Evolutionary conservation across 371 early-diverging fungal genomes (phyloP), one percentile per base, ranked within the genome.

Genomic region (Chytridiales sp.): DNA sequence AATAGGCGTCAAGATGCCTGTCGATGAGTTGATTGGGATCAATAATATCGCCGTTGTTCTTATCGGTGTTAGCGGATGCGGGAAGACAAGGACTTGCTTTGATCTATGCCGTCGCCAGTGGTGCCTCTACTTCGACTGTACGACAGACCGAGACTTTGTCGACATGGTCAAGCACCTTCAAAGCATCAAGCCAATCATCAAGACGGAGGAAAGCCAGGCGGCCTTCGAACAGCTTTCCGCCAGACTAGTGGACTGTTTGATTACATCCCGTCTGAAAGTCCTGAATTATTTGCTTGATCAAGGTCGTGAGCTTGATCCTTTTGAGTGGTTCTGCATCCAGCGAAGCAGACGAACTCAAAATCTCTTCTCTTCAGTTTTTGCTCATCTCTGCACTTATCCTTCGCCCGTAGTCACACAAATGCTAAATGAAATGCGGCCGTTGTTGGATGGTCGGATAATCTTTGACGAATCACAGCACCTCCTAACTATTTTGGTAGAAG

Each of bases 21-120:
- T 62, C 24, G 61, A 62, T 27, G 36, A 40, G 22, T 34, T 62
- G 19, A 9, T 47, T 13, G 39, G 50, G 26, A n/a, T 62, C 35
- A 47, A 15, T 29, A 4, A 19, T 36, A 5, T 32, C 21, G 26
- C 59, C 15, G 59, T 60, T 24, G 49, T 63, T 32, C 61, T 63
- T 22, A 63, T 63, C 32, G 64, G 64, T 32, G 64, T 63, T 24
- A 62, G 64, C 42, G 64, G 62, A 9, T 62, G 62, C 35, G 62
- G 62, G 9, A 62, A 62, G 35, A 62, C 62, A 31, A 63, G 62
- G 40, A 62, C 62, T 61, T 62, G 62, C 47, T 62, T 22, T 62
- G 62, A 62, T 30, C 50, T 35, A 22, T 29, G 53, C 22, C 62
- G 62, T 11, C 34, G 17, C 24, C 38, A 32, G 0, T 62, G 61